phyloP scores from a whole-genome alignment of 768 basidiomycete genomes.

The Auriscalpium orientale region DNA sequence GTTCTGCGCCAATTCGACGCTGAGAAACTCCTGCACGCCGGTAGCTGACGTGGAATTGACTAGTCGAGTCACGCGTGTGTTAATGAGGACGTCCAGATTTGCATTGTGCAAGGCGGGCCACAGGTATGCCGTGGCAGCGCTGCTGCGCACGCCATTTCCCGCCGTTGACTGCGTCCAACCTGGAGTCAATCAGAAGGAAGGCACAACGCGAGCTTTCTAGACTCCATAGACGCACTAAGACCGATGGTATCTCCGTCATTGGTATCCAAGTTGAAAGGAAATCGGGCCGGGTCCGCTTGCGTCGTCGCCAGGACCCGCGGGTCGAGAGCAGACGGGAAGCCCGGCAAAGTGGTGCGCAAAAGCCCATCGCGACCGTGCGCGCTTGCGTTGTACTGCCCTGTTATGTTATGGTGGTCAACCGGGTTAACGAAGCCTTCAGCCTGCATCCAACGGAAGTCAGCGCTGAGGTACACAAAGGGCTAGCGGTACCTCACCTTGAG shows the following conservation, averaged over 20 bases:
- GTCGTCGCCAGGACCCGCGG: slow-evolving; percentile 6
- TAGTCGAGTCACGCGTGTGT: background rate
- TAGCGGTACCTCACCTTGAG: background rate
- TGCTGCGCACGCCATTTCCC: background rate
- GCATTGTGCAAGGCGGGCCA: background rate
- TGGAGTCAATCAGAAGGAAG: background rate
- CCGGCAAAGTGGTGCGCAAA: slow-evolving; percentile 4
- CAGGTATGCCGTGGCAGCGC: slow-evolving; percentile 2
- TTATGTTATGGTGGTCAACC: slow-evolving; percentile 5
- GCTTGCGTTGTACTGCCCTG: slow-evolving; percentile 4
- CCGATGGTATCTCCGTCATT: slow-evolving; percentile 1
- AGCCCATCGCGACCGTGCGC: slow-evolving; percentile 8
- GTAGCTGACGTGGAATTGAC: background rate
- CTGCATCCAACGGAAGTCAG: background rate
- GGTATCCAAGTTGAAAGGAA: background rate
- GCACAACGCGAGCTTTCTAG: no score
- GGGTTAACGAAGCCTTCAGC: slow-evolving; percentile 9
- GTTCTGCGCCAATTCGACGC: slow-evolving; percentile 2
- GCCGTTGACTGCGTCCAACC: background rate
- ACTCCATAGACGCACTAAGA: background rate
- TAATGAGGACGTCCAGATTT: slow-evolving; percentile 1
- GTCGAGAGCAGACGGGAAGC: slow-evolving; percentile 1
- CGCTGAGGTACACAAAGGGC: background rate
- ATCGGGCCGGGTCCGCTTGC: background rate
- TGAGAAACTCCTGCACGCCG: background rate